Evolutionary conservation across 2,329 filamentous ascomycete species (phyloP).

Genomic region (Ophiostoma sp.): DNA sequence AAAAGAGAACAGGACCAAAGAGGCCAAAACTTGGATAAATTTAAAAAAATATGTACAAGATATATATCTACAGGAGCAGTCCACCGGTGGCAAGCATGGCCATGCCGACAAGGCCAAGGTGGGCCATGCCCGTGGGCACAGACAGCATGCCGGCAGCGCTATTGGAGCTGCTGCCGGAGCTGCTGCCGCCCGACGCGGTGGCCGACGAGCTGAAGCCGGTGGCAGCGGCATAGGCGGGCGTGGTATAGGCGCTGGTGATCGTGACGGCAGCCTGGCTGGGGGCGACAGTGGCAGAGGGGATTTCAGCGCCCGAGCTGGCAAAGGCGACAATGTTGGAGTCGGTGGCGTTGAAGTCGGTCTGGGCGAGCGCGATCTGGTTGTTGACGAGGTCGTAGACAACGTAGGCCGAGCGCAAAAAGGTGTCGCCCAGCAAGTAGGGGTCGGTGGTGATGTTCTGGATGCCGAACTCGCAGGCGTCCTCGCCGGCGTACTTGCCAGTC

Average conservation of each 20-base stretch:
- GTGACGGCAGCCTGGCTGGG: conserved; percentile 38
- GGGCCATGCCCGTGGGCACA: conserved; percentile 22
- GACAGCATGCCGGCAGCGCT: conserved; percentile 14
- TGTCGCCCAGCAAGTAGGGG: conserved; percentile 51
- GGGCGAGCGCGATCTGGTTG: conserved; percentile 51
- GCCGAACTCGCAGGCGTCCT: conserved; percentile 51
- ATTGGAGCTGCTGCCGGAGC: conserved; percentile 12
- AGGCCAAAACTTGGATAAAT: background rate
- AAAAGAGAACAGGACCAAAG: background rate
- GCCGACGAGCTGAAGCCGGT: conserved; percentile 33
- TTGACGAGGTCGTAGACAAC: conserved; percentile 57
- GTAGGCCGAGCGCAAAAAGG: conserved; percentile 56
- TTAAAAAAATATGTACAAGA: background rate
- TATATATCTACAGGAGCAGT: conserved; percentile 18
- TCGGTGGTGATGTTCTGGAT: conserved; percentile 46
- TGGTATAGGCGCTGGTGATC: conserved; percentile 28
- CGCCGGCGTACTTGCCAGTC: conserved; percentile 41
- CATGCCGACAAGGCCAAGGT: conserved; percentile 16
- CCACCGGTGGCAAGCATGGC: conserved; percentile 24
- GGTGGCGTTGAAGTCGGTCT: conserved; percentile 52
- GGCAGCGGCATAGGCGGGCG: conserved; percentile 36
- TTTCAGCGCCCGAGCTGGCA: conserved; percentile 44
- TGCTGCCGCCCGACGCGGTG: conserved; percentile 1
- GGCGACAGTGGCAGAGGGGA: conserved; percentile 47
- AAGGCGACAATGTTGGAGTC: conserved; percentile 48